These are phyloP conservation scores for Macrocybe gigantea DNA, from an alignment of 768 basidiomycete genomes.

Conservation along the genomic window DNA sequence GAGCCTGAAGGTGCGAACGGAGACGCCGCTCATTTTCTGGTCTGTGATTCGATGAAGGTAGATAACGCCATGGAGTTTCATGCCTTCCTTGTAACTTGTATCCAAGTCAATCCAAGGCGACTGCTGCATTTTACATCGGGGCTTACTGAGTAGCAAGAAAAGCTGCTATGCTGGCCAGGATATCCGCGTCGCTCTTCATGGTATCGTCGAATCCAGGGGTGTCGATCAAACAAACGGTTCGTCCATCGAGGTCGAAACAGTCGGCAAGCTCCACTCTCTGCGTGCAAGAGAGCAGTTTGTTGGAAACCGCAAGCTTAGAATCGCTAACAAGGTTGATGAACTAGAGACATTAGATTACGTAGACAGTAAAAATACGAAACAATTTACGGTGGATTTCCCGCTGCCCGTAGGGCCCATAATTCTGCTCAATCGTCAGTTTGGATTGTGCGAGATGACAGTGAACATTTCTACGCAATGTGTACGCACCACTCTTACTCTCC, in stretches of 20 bases:
- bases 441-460: too few relatives aligned
- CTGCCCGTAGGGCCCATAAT: constrained; percentile 4
- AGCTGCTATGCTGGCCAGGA: constrained; percentile 12
- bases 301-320: too few relatives aligned
- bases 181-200: constrained; percentile 7
- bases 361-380: too few relatives aligned
- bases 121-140: background rate
- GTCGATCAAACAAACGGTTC: constrained; percentile 7
- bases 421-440: background rate
- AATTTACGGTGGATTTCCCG: background rate
- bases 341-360: too few relatives aligned
- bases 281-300: too few relatives aligned
- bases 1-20: constrained; percentile 34
- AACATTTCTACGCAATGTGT: too few relatives aligned
- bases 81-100: constrained; percentile 11
- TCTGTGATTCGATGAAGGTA: constrained; percentile 37
- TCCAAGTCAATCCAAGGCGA: background rate
- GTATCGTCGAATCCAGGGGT: constrained; percentile 19
- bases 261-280: too few relatives aligned
- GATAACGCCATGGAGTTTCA: constrained; percentile 29
- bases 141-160: constrained; percentile 13
- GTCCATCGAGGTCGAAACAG: too few relatives aligned
- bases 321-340: too few relatives aligned
- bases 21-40: constrained; percentile 27
- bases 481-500: too few relatives aligned